Evolutionary conservation across 371 early-diverging fungal species (phyloP).

Genomic region (Coemansia sp.): DNA sequence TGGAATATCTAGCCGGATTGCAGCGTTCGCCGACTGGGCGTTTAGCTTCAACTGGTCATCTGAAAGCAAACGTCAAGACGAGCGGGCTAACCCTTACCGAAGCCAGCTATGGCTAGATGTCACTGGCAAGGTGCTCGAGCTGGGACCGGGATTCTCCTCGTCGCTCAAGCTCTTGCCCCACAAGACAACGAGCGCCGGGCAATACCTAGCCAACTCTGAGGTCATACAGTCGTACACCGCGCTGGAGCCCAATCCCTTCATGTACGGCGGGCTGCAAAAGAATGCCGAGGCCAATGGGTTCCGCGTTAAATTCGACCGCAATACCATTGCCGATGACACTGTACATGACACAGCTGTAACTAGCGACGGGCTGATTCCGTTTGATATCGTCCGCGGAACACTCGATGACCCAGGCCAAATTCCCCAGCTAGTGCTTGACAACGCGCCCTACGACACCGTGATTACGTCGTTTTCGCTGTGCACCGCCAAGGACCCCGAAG

Average conservation of each 20-base stretch:
- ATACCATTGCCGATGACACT: slow-evolving; percentile 6
- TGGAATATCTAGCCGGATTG: background rate
- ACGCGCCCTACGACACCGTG: slow-evolving; percentile 44
- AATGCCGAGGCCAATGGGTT: slow-evolving; percentile 41
- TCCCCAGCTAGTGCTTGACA: slow-evolving; percentile 22
- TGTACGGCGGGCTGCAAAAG: slow-evolving; percentile 29
- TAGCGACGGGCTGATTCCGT: slow-evolving; percentile 10
- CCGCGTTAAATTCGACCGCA: slow-evolving; percentile 18
- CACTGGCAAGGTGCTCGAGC: slow-evolving; percentile 44
- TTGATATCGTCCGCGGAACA: slow-evolving; percentile 35
- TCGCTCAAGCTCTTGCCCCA: slow-evolving; percentile 40
- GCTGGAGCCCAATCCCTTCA: slow-evolving; percentile 44
- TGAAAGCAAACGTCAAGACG: slow-evolving; percentile 20
- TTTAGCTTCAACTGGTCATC: slow-evolving; percentile 23
- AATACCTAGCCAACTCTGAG: slow-evolving; percentile 14
- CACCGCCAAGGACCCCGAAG: slow-evolving; percentile 26
- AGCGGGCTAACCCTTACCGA: slow-evolving; percentile 22
- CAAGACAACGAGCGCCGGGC: slow-evolving; percentile 18
- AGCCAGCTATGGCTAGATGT: slow-evolving; percentile 31
- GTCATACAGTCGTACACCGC: slow-evolving; percentile 26
- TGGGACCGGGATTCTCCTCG: slow-evolving; percentile 41
- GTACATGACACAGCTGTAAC: background rate
- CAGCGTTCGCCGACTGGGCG: slow-evolving; percentile 14
- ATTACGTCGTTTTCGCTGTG: slow-evolving; percentile 49
- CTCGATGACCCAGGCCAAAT: slow-evolving; percentile 17